Evolutionary conservation across 148 eudicot species (phyloP).

Genomic region (Rhododendron molle): DNA sequence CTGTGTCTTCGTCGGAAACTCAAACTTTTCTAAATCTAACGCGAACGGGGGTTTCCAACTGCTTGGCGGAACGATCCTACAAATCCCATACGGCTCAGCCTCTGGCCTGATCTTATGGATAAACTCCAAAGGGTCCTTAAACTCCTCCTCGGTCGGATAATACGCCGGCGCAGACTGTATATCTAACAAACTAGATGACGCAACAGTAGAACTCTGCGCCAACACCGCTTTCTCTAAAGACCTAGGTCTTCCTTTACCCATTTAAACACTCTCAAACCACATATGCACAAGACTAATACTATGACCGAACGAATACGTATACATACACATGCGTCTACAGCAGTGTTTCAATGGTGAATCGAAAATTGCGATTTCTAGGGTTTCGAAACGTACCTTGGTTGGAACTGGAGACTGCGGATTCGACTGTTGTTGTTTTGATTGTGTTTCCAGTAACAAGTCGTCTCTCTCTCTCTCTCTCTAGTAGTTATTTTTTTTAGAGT

Average conservation of each 20-base stretch:
- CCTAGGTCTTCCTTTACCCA: constrained; percentile 98
- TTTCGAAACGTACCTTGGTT: constrained; percentile 38
- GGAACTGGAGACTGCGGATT: constrained; percentile 20
- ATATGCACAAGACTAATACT: not conserved
- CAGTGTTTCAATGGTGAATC: not conserved
- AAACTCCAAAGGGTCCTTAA: constrained; percentile 85
- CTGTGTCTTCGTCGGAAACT: constrained; percentile 83
- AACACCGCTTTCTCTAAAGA: constrained; percentile 81
- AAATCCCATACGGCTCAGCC: constrained; percentile 91
- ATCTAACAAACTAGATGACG: constrained; percentile 39
- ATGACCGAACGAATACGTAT: not conserved
- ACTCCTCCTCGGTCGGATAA: constrained; percentile 90
- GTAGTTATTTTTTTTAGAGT: constrained; percentile 6
- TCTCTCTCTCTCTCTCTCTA: constrained; percentile 1
- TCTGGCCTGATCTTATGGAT: constrained; percentile 81
- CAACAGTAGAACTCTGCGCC: constrained; percentile 40
- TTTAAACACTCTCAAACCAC: constrained; percentile 30
- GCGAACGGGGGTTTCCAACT: constrained; percentile 94
- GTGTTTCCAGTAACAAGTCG: not conserved
- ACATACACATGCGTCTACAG: constrained; percentile 12
- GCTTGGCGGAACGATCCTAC: constrained; percentile 85
- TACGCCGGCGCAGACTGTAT: constrained; percentile 76
- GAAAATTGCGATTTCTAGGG: constrained; percentile 21
- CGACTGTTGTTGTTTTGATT: not conserved
- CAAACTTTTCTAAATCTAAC: constrained; percentile 58